Base-by-base conservation (phyloP, 2,329 filamentous ascomycete genomes). In the Penicillium sp. region DNA sequence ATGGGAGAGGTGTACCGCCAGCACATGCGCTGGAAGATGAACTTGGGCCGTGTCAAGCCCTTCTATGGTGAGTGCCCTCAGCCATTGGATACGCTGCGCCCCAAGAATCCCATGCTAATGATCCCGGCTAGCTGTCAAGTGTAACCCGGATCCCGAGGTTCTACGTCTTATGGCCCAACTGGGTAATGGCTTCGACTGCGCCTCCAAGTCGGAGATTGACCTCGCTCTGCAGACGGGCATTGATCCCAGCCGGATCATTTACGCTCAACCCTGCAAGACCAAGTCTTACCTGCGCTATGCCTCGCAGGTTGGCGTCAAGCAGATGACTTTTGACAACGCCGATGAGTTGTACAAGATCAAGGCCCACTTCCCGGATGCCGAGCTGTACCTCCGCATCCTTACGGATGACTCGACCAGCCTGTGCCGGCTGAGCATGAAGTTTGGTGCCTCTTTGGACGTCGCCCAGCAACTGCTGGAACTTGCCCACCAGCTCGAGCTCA, bases 291-390 rank as follows among this genome's bases (percentile, higher is more conserved):
- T 99, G 63, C 92, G 93, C 73, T 96, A 93, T 73, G 95, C 96
- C 65, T 87, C 90, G 72, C 85, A 87, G 73, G 83, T 88, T 66
- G 90, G 89, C 67, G 95, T 99, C 75, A 94, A 90, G 81, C 91
- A 96, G 83, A 98, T 99, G 94, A 99, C 95, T 2, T 98, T 99
- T 74, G 95, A 99, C 85, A 99, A 99, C 70, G 87, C 90, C 75
- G 95, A 99, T 76, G 95, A 99, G 83, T 86, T 99, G 54, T 92
- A 94, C 86, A 99, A 99, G 85, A 94, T 96, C 77, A 95, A 96
- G 78, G 90, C 92, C 77, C 86, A 95, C 69, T 97, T 86, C 73
- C 94, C 95, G 2, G 87, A 87, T 50, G 95, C 95, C 31, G 91
- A 97, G 81, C 87, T 99, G 43, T 96, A 90, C 78, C 83, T 99